phyloP scores from a whole-genome alignment of 495 filamentous ascomycete species.

The Penicillium crystallinum region DNA sequence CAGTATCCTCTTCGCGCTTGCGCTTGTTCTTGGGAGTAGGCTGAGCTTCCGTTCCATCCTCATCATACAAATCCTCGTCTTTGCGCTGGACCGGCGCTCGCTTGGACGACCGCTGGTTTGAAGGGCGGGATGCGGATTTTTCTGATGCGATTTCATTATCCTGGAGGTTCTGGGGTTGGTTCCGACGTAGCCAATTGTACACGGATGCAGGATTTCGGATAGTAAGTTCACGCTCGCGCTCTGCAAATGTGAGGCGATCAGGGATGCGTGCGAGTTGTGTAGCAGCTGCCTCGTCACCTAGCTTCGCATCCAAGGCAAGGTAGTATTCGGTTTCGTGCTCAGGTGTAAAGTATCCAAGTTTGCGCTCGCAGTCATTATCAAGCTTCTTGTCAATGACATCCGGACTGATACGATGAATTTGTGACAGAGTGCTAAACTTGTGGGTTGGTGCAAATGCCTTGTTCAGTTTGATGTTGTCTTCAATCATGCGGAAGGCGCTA shows the following conservation, averaged over 20 bases:
- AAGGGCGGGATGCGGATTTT: constrained; percentile 47
- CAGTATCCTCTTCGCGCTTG: constrained; percentile 63
- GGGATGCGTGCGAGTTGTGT: constrained; percentile 31
- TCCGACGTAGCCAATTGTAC: constrained; percentile 82
- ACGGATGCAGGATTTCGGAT: constrained; percentile 78
- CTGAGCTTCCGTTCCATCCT: constrained; percentile 44
- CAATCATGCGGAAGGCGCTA: constrained; percentile 34
- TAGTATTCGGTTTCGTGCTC: constrained; percentile 80
- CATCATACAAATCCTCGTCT: constrained; percentile 49
- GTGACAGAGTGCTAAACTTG: constrained; percentile 28
- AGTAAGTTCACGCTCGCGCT: constrained; percentile 54
- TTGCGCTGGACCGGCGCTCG: constrained; percentile 39
- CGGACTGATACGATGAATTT: constrained; percentile 28
- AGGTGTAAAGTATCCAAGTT: constrained; percentile 59
- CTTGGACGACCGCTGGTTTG: constrained; percentile 36
- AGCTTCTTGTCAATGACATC: constrained; percentile 10
- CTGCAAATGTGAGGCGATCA: constrained; percentile 38
- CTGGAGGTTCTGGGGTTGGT: constrained; percentile 77
- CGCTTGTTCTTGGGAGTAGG: constrained; percentile 45
- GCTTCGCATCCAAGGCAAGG: constrained; percentile 58
- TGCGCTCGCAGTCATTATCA: constrained; percentile 18
- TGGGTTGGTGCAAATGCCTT: constrained; percentile 35
- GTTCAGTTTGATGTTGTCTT: constrained; percentile 35
- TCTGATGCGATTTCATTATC: constrained; percentile 65
- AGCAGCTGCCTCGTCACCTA: constrained; percentile 47